phyloP scores from a whole-genome alignment of 441 rosid species.

The Pelargonium australe region DNA sequence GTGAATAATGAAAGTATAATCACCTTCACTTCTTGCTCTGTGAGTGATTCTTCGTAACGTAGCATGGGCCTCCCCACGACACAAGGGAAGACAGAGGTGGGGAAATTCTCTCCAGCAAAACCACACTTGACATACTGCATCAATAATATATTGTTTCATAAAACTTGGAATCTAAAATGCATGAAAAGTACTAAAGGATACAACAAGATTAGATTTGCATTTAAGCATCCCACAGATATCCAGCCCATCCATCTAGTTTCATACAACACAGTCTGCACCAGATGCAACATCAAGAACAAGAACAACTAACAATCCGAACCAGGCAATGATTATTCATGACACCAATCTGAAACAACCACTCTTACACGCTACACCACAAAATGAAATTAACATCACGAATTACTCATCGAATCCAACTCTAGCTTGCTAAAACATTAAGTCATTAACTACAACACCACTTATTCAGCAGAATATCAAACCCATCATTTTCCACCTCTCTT shows the following conservation, averaged over 20 bases:
- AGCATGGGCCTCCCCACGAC: conserved; percentile 89
- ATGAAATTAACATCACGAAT: background rate
- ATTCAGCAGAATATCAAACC: background rate
- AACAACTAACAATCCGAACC: background rate
- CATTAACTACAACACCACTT: background rate
- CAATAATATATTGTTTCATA: conserved; percentile 13
- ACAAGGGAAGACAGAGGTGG: conserved; percentile 95
- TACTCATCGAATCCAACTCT: background rate
- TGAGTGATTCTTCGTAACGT: conserved; percentile 82
- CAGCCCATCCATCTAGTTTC: background rate
- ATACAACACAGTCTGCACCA: background rate
- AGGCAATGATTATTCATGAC: background rate
- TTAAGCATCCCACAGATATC: background rate
- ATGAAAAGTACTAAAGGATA: background rate
- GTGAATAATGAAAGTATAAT: background rate
- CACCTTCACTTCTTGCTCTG: conserved; percentile 85
- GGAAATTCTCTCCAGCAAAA: conserved; percentile 93
- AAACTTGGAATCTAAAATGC: conserved; percentile 10
- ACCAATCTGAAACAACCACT: background rate
- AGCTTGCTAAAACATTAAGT: background rate
- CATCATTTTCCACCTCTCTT: background rate
- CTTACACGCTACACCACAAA: background rate
- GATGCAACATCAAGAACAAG: background rate
- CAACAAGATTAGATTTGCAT: background rate
- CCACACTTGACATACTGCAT: conserved; percentile 96